Evolutionary conservation across 139 green algal genomes (phyloP).

Genomic region (Trebouxia sp.): DNA sequence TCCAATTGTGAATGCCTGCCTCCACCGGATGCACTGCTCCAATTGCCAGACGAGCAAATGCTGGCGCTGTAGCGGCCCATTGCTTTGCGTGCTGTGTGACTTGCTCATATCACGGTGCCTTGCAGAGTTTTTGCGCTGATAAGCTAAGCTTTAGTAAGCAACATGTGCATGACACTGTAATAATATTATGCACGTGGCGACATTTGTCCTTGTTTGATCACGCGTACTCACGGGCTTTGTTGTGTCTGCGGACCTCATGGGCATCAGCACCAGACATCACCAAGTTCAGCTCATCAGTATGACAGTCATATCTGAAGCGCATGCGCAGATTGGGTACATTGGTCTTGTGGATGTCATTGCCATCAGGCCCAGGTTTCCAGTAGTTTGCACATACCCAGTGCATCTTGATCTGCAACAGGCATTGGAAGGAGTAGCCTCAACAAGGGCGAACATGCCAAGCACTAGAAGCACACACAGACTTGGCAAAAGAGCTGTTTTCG

Average conservation of each 20-base stretch:
- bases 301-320: slow-evolving; percentile 77
- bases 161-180: no score
- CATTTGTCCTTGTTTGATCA: neutral
- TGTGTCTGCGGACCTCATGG: slow-evolving; percentile 11
- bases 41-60: neutral
- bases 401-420: slow-evolving; percentile 53
- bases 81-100: no score
- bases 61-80: neutral
- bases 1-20: no score
- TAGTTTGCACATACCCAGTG: slow-evolving; percentile 82
- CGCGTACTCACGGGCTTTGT: neutral
- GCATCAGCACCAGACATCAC: slow-evolving; percentile 41
- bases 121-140: no score
- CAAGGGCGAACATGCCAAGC: no score
- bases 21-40: neutral
- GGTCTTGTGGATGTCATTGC: slow-evolving; percentile 98
- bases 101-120: no score
- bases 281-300: slow-evolving; percentile 47
- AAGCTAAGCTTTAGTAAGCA: neutral
- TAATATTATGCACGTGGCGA: neutral
- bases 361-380: slow-evolving; percentile 83
- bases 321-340: slow-evolving; percentile 97
- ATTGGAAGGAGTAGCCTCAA: no score
- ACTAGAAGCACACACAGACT: no score
- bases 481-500: no score